Base-by-base conservation (phyloP, 2,329 filamentous ascomycete species). In the Albifimbria verrucaria region DNA sequence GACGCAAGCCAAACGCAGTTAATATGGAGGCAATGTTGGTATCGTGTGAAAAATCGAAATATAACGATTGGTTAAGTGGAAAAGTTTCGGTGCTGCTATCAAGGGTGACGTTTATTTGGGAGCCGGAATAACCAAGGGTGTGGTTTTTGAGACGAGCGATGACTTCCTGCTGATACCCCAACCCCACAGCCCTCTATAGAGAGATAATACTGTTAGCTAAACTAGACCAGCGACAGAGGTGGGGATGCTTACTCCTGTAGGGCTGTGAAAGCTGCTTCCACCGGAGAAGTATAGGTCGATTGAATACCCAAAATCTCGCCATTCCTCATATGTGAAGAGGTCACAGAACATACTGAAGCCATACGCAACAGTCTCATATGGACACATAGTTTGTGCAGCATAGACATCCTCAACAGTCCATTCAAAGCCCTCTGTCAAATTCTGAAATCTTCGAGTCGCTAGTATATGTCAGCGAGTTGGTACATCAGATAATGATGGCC, bases 1-100 rank as follows among this genome's bases (percentile, higher is more conserved):
- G 88, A 3, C 72, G 82, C 46, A 92, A 75, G 1, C 88, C 88
- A 55, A 92, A 88, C 0, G 89, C 88, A 0, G 87, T 84, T 4
- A 92, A 72, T 57, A 91, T 81, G 23, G 80, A 80, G 60, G 86
- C 76, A 55, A 90, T 89, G 65, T 88, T 89, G 26, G 86, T 87
- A 68, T 92, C 89, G 67, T 92, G 89, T 17, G 82, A 86, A 67
- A 92, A 92, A 72, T 92, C 89, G 48, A 92, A 81, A 67, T 91
- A 90, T 17, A 92, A 75, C 21, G 75, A 80, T 65, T 92, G 89
- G 64, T 90, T 82, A 4, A 89, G 71, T 0, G 89, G 89, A 66
- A 92, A 92, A 0, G 88, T 92, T 32, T 74, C 74, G 1, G 78
- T 78, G 67, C 79, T 89, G 63, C 77, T 82, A 71, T 89, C 86